Evolutionary conservation across 371 early-diverging fungal genomes (phyloP).

Genomic region (Mortierella sp.): DNA sequence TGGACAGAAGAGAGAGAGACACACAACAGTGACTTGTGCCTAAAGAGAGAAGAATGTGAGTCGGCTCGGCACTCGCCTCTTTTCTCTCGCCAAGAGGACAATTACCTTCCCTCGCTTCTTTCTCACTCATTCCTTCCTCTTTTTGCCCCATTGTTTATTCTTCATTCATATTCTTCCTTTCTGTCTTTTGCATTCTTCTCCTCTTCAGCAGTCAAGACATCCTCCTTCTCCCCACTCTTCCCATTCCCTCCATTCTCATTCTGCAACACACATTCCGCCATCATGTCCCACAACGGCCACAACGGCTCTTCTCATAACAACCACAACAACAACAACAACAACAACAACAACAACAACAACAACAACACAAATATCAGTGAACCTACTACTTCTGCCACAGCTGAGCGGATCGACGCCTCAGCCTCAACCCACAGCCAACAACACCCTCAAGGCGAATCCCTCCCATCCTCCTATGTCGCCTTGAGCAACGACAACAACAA

Average conservation of each 20-base stretch:
- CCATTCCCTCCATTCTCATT: background rate
- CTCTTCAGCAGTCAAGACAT: background rate
- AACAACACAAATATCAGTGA: too few species aligned
- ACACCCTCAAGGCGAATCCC: conserved; percentile 1
- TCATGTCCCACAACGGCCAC: conserved; percentile 19
- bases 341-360: background rate
- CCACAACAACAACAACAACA: background rate
- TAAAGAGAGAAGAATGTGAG: background rate
- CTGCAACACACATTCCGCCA: background rate
- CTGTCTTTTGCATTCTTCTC: conserved; percentile 1
- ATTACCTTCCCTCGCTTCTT: background rate
- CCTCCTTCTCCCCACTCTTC: background rate
- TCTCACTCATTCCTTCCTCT: background rate
- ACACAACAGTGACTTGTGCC: too few species aligned
- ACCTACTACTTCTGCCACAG: background rate
- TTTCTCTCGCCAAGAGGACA: background rate
- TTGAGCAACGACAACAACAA: conserved; percentile 11
- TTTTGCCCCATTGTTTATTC: conserved; percentile 11
- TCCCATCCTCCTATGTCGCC: conserved; percentile 35
- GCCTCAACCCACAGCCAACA: conserved; percentile 11
- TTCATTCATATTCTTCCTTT: background rate
- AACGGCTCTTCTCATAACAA: conserved; percentile 11
- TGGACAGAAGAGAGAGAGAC: too few species aligned
- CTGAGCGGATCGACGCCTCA: conserved; percentile 9
- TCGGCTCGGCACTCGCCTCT: conserved; percentile 4